Conservation (phyloP, 2,329 filamentous ascomycete species). For the Cytospora piceicola region DNA sequence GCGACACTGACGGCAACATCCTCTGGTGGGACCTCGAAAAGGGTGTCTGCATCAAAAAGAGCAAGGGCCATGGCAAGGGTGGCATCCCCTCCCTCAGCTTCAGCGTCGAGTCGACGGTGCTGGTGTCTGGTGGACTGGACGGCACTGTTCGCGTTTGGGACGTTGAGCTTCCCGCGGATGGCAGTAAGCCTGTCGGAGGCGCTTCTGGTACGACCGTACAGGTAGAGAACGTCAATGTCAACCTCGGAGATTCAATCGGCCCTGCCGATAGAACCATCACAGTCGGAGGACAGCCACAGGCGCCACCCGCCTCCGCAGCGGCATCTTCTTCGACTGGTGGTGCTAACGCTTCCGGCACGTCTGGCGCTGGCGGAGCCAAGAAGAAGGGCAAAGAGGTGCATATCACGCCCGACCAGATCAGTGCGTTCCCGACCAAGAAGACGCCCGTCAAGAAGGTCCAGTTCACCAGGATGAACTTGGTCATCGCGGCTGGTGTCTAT, state of each 20-base stretch:
- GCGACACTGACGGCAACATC: conserved; percentile 86
- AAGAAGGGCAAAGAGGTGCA: conserved; percentile 91
- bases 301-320: conserved; percentile 46
- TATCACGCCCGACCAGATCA: conserved; percentile 91
- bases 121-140: conserved; percentile 89
- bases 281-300: conserved; percentile 44
- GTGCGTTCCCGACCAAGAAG: conserved; percentile 94
- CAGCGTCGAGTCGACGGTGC: conserved; percentile 87
- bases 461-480: conserved; percentile 94
- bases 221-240: conserved; percentile 39
- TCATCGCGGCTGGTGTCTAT: conserved; percentile 80
- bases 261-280: conserved; percentile 43
- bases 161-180: conserved; percentile 72
- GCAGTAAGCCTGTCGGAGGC: conserved; percentile 50
- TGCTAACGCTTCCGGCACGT: conserved; percentile 40
- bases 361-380: conserved; percentile 47
- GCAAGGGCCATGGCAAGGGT: conserved; percentile 90
- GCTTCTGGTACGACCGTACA: conserved; percentile 32
- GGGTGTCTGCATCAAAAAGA: conserved; percentile 84
- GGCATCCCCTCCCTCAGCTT: conserved; percentile 94
- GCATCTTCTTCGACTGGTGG: conserved; percentile 38
- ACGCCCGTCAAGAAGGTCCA: conserved; percentile 90
- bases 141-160: conserved; percentile 96
- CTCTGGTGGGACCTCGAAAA: conserved; percentile 93
- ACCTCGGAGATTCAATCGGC: conserved; percentile 42